Evolutionary conservation across 176 grass and related monocot genomes (phyloP).

Genomic region (Secale cereale): DNA sequence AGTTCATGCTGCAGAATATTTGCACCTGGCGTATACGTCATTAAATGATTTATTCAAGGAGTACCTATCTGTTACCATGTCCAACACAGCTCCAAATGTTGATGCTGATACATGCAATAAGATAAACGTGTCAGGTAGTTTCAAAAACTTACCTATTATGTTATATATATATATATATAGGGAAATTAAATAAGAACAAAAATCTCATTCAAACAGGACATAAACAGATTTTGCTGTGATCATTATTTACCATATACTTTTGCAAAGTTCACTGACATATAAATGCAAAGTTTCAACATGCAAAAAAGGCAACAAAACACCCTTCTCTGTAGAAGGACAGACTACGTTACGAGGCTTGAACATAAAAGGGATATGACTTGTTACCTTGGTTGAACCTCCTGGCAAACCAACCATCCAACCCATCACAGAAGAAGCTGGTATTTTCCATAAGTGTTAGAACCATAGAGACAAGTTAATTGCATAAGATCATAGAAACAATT

Average conservation of each 20-base stretch:
- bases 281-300: background rate
- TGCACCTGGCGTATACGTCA: conserved; percentile 3
- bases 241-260: background rate
- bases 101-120: conserved; percentile 62
- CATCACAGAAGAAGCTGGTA: conserved; percentile 71
- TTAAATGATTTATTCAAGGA: conserved; percentile 23
- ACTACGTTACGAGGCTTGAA: background rate
- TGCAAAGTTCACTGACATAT: background rate
- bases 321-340: background rate
- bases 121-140: conserved; percentile 25
- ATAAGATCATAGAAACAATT: background rate
- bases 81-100: conserved; percentile 97
- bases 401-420: conserved; percentile 78
- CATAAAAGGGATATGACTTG: background rate
- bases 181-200: background rate
- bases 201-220: background rate
- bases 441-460: conserved; percentile 30
- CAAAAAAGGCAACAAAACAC: background rate
- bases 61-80: conserved; percentile 99
- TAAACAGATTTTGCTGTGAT: background rate
- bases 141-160: background rate
- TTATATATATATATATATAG: conserved; percentile 22
- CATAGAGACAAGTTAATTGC: background rate
- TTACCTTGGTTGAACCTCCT: conserved; percentile 81
- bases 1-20: conserved; percentile 14